Base-by-base conservation (phyloP, 202 grass and related monocot genomes). In the Zizania palustris region DNA sequence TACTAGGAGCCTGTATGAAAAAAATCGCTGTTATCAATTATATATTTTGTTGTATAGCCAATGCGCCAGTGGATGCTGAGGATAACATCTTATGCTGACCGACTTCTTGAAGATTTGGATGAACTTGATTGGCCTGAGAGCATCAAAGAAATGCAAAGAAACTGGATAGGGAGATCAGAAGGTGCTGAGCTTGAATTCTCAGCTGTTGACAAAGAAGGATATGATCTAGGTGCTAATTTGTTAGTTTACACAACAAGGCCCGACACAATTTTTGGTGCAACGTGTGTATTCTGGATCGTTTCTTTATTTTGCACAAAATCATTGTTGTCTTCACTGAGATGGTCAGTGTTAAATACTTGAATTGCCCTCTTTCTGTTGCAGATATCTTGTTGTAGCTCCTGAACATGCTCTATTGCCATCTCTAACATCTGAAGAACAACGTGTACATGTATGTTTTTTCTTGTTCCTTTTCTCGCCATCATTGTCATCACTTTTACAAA, bases 121-220 rank as follows among this genome's bases (percentile, higher is more conserved):
- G 86, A 88, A 46, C 85, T 94, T 20, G 87, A 92, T 75, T 98
- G 95, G 95, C 87, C 95, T 46, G 95, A 94, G 44, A 98, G 95
- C 80, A 94, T 98, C 53, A 98, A 98, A 75, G 95, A 94, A 84
- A 94, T 98, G 91, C 95, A 98, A 78, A 88, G 91, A 71, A 94
- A 98, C 76, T 98, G 95, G 95, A 98, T 98, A 65, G 89, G 95
- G 45, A 85, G 87, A 57, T 98, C 91, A 16, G 85, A 98, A 88
- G 95, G 95, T 44, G 89, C 95, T 74, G 95, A 98, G 43, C 83
- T 94, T 63, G 80, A 88, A 80, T 98, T 97, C 73, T 65, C 53
- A 36, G 71, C 93, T 44, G 83, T 92, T 88, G 74, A 91, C 71
- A 22, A 46, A 57, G 81, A 86, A 54, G 88, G 83, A 34, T 71